Base-by-base conservation (phyloP, 768 basidiomycete species). In the Auriscalpium vulgare region DNA sequence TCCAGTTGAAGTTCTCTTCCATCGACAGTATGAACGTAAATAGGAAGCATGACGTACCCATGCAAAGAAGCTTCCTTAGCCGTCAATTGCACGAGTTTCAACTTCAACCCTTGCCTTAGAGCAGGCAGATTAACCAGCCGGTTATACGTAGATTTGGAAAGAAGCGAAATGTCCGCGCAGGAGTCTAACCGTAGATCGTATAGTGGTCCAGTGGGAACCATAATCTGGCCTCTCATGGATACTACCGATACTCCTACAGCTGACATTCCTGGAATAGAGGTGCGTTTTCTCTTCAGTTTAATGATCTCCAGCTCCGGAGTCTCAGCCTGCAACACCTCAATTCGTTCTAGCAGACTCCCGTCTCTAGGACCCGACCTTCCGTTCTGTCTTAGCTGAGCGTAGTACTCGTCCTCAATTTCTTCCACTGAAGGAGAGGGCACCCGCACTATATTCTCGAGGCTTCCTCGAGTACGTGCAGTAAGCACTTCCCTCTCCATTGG, bases 21-120 rank as follows among this genome's bases (percentile, higher is more conserved):
- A 10, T 59, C 8, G 3, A 68, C 68, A 5, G 14, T 64, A 37
- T 48, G 72, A 69, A 34, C 37, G 56, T 7, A 73, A 19, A 13
- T 66, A 60, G 0, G 23, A 29, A 73, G 10, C n/a, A 35, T 55
- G 0, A 71, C 63, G 51, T 58, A 74, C 0, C 68, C 68, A 11
- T 53, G 56, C 8, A 74, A 5, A 5, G 23, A 70, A 0, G 55
- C 50, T 10, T 63, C 57, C 1, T 53, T 29, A 2, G 23, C 23
- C 23, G 23, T 29, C 3, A 29, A 5, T 5, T 29, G 23, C 5
- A 29, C 5, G 23, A 29, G 23, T 29, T 29, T 29, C 23, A 29
- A 5, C 23, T 29, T 29, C 23, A 29, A 29, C 5, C 23, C 23
- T 29, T 29, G 23, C 23, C 23, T 29, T 5, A 29, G 23, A 29